phyloP scores from a whole-genome alignment of 768 basidiomycete species.

The Boletus speciosus region DNA sequence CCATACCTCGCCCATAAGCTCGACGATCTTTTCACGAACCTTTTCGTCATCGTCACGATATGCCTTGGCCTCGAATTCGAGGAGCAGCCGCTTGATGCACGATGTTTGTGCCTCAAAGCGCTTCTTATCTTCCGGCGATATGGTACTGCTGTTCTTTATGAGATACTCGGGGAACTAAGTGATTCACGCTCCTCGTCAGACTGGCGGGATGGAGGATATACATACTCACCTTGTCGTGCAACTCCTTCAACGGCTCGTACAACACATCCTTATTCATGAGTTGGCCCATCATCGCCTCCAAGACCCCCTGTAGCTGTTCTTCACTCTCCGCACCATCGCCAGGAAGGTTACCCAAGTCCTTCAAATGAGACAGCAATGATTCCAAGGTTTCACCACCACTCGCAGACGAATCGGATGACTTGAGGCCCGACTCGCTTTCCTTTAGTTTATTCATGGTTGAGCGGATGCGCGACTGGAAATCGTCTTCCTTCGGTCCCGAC shows the following conservation, averaged over 20 bases:
- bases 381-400: constrained; percentile 41
- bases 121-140: constrained; percentile 56
- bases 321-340: constrained; percentile 40
- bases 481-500: constrained; percentile 22
- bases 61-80: constrained; percentile 57
- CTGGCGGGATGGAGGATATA: background rate
- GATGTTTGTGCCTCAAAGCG: constrained; percentile 61
- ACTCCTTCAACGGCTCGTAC: constrained; percentile 84
- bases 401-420: constrained; percentile 15
- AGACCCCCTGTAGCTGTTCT: constrained; percentile 57
- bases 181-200: constrained; percentile 14
- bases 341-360: constrained; percentile 30
- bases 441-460: constrained; percentile 73
- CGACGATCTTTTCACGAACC: constrained; percentile 48
- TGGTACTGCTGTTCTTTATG: constrained; percentile 45
- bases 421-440: constrained; percentile 51
- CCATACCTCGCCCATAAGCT: constrained; percentile 71
- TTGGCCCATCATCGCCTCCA: constrained; percentile 59
- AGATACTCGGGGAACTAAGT: constrained; percentile 77
- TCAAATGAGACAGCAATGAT: constrained; percentile 48
- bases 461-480: constrained; percentile 68
- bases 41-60: constrained; percentile 56
- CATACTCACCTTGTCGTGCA: constrained; percentile 35
- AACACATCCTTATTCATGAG: constrained; percentile 42
- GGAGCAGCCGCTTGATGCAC: constrained; percentile 56